These are phyloP conservation scores for Thinopyrum elongatum DNA, from an alignment of 176 grass and related monocot genomes.

Conservation along the genomic window DNA sequence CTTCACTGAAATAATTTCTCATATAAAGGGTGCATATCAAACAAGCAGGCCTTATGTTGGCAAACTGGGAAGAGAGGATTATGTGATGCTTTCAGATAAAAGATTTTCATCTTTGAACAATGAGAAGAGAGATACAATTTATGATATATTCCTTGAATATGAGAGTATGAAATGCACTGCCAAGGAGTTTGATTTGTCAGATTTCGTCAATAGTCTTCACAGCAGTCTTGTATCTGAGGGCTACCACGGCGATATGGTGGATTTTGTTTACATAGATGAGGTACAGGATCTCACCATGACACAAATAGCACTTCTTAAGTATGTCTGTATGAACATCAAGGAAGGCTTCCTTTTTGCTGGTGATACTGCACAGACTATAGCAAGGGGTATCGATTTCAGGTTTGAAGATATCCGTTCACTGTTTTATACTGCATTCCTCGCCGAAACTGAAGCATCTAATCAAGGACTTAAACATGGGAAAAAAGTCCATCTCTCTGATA, in stretches of 20 bases:
- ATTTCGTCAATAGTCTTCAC: slow-evolving; percentile 77
- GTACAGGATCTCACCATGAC: slow-evolving; percentile 86
- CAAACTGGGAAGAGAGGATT: slow-evolving; percentile 42
- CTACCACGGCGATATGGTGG: slow-evolving; percentile 46
- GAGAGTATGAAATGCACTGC: slow-evolving; percentile 51
- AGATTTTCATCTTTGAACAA: slow-evolving; percentile 57
- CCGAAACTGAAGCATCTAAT: slow-evolving; percentile 19
- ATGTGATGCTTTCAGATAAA: slow-evolving; percentile 67
- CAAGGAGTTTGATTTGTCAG: slow-evolving; percentile 75
- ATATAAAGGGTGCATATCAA: slow-evolving; percentile 65
- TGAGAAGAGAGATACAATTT: slow-evolving; percentile 48
- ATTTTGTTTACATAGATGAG: slow-evolving; percentile 91
- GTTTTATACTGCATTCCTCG: slow-evolving; percentile 69
- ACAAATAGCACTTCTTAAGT: slow-evolving; percentile 74
- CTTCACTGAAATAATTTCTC: slow-evolving; percentile 87
- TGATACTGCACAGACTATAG: slow-evolving; percentile 87
- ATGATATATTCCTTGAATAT: slow-evolving; percentile 80
- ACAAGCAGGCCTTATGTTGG: neutral
- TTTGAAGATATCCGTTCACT: slow-evolving; percentile 83
- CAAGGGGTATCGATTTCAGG: slow-evolving; percentile 83
- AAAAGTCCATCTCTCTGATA: slow-evolving; percentile 36
- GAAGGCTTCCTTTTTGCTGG: slow-evolving; percentile 89
- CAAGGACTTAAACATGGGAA: slow-evolving; percentile 48
- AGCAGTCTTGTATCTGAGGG: slow-evolving; percentile 32
- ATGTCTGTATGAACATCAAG: slow-evolving; percentile 70